phyloP scores from a whole-genome alignment of 2,329 filamentous ascomycete genomes.

The Colletotrichum nymphaeae region DNA sequence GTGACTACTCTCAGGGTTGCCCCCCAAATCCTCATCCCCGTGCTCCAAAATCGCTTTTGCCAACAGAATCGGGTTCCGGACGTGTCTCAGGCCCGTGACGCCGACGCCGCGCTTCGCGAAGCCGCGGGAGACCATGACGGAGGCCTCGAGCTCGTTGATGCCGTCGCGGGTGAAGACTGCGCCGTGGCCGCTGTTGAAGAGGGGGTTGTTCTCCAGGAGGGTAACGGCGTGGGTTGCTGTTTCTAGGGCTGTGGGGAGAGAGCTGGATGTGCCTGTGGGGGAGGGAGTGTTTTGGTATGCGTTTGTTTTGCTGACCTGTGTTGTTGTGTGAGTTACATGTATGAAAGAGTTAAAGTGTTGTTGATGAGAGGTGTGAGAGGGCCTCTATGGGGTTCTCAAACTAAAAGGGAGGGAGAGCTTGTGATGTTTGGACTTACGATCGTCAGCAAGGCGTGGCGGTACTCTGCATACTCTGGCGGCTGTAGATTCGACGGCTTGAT shows the following conservation, averaged over 20 bases:
- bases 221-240: constrained; percentile 80
- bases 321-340: background rate
- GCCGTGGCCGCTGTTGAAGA: constrained; percentile 88
- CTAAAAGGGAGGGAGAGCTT: no score
- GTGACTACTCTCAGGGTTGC: constrained; percentile 45
- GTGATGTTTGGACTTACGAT: constrained; percentile 61
- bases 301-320: constrained; percentile 59
- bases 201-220: constrained; percentile 80
- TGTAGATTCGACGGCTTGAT: constrained; percentile 70
- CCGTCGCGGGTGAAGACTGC: constrained; percentile 89
- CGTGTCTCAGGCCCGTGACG: constrained; percentile 76
- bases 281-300: constrained; percentile 56
- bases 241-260: constrained; percentile 72
- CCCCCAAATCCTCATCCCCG: constrained; percentile 70
- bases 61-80: constrained; percentile 84
- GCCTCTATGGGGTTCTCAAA: background rate
- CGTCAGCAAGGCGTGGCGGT: constrained; percentile 68
- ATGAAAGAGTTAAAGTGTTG: no score
- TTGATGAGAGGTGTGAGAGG: background rate
- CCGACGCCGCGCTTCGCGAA: constrained; percentile 81
- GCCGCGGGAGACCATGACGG: constrained; percentile 83
- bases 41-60: constrained; percentile 77
- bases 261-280: background rate
- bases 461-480: constrained; percentile 66
- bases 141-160: constrained; percentile 86